These are phyloP conservation scores for Diaporthe nobilis DNA, from an alignment of 2,329 filamentous ascomycete species.

Conservation along the genomic window DNA sequence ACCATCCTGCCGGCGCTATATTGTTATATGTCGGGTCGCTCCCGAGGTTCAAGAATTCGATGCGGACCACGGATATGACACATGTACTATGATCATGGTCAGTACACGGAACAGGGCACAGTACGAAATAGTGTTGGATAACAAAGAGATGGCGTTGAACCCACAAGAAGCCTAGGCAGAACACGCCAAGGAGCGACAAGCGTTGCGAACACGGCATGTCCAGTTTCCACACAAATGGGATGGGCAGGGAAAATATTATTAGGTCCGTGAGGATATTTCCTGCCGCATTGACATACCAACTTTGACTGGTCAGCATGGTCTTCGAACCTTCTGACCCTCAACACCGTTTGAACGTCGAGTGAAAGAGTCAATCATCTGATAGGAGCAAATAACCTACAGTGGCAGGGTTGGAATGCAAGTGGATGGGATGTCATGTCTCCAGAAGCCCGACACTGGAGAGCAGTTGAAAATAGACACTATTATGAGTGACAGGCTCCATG, in stretches of 20 bases:
- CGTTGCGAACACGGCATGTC: constrained; percentile 30
- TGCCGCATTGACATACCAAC: constrained; percentile 37
- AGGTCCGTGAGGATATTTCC: constrained; percentile 40
- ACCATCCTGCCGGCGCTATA: constrained; percentile 17
- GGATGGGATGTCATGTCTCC: constrained; percentile 19
- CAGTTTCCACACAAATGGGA: constrained; percentile 36
- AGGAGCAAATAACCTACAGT: neutral
- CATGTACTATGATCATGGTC: constrained; percentile 9
- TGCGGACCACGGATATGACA: constrained; percentile 24
- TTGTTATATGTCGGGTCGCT: constrained; percentile 33
- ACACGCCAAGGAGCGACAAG: constrained; percentile 29
- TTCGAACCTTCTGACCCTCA: neutral
- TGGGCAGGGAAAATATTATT: constrained; percentile 33
- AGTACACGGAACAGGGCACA: neutral
- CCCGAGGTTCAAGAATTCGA: constrained; percentile 22
- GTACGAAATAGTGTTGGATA: too few relatives aligned
- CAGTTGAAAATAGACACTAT: constrained; percentile 32
- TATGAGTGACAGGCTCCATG: constrained; percentile 29
- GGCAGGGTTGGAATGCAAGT: constrained; percentile 34
- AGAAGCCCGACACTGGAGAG: constrained; percentile 27
- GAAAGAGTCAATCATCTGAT: neutral
- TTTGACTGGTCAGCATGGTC: neutral
- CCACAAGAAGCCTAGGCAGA: constrained; percentile 39
- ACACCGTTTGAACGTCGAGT: neutral
- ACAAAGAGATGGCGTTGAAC: neutral